A percentile compares a stretch with the other conserved stretches of the same genome.
These are phyloP conservation scores for Diaporthe longicolla DNA, from an alignment of 2,329 filamentous ascomycete genomes.

Conservation along the genomic window DNA sequence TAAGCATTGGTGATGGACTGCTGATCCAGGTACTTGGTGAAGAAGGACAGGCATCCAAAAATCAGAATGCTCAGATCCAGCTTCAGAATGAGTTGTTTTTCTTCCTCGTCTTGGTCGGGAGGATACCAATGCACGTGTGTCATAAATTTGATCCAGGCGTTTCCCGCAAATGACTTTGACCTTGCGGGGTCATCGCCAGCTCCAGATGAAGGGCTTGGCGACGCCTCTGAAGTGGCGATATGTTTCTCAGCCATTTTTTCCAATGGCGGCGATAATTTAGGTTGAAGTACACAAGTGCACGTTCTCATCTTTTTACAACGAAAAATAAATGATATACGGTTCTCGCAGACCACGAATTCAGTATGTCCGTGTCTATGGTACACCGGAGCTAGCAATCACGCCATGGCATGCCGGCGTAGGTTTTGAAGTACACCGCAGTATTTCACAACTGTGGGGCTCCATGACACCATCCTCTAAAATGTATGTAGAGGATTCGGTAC, in stretches of 20 bases:
- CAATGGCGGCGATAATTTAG: too few relatives aligned
- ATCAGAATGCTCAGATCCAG: conserved; percentile 56
- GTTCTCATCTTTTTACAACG: too few relatives aligned
- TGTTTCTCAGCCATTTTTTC: background rate
- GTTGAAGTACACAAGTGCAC: too few relatives aligned
- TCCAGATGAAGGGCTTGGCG: background rate
- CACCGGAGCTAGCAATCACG: background rate
- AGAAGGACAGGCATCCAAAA: conserved; percentile 57
- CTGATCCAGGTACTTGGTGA: conserved; percentile 57
- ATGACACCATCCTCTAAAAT: background rate
- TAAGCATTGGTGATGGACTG: conserved; percentile 55
- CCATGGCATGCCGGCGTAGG: background rate
- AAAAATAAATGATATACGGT: too few relatives aligned
- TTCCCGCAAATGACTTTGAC: background rate
- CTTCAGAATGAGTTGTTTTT: conserved; percentile 54
- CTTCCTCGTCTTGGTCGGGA: conserved; percentile 49
- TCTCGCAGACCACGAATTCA: too few relatives aligned
- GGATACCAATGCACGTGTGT: conserved; percentile 53
- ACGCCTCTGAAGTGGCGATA: background rate
- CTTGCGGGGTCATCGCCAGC: background rate
- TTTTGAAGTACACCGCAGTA: background rate
- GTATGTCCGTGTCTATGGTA: background rate
- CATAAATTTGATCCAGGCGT: conserved; percentile 49
- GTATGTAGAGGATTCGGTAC: too few relatives aligned
- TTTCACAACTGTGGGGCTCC: conserved; percentile 23